Percentiles rank a stretch among this genome's conserved stretches.
Conservation (phyloP, 495 filamentous ascomycete species). For the Aspergillus cristatus region DNA sequence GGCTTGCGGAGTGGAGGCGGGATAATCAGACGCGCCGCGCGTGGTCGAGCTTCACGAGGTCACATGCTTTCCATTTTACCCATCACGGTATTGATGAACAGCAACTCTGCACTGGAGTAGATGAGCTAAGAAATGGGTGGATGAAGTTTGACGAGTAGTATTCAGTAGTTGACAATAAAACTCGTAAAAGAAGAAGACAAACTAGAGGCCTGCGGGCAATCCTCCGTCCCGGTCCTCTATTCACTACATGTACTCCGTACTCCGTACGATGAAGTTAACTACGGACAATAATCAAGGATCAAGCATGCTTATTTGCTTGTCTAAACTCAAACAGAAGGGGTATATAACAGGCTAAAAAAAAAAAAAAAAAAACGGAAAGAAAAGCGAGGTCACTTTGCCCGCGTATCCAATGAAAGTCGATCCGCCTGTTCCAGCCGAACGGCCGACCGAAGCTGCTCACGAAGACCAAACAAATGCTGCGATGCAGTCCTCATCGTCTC, state of each 20-base stretch:
- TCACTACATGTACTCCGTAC: too few relatives aligned
- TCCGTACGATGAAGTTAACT: too few relatives aligned
- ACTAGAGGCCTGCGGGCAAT: too few relatives aligned
- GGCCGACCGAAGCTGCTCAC: constrained; percentile 52
- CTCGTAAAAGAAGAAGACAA: too few relatives aligned
- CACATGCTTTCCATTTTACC: constrained; percentile 25
- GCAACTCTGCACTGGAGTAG: constrained; percentile 13
- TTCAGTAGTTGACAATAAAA: too few relatives aligned
- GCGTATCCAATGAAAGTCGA: constrained; percentile 55
- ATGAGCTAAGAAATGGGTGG: neutral
- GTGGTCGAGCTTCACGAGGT: constrained; percentile 34
- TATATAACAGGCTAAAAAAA: constrained; percentile 1
- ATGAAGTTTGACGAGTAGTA: too few relatives aligned
- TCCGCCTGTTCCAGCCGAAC: constrained; percentile 57
- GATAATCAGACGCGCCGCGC: constrained; percentile 26
- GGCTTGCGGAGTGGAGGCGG: too few relatives aligned
- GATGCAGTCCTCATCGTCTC: constrained; percentile 47
- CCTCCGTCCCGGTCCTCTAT: too few relatives aligned
- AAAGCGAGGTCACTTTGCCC: constrained; percentile 43
- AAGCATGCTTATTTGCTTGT: too few relatives aligned
- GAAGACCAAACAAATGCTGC: constrained; percentile 50
- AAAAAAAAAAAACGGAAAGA: constrained; percentile 2
- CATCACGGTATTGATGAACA: constrained; percentile 2
- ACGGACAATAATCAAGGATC: too few relatives aligned
- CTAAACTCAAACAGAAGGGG: too few relatives aligned